Conservation (phyloP, 2,329 filamentous ascomycete genomes). For the Trichoderma polysporum region DNA sequence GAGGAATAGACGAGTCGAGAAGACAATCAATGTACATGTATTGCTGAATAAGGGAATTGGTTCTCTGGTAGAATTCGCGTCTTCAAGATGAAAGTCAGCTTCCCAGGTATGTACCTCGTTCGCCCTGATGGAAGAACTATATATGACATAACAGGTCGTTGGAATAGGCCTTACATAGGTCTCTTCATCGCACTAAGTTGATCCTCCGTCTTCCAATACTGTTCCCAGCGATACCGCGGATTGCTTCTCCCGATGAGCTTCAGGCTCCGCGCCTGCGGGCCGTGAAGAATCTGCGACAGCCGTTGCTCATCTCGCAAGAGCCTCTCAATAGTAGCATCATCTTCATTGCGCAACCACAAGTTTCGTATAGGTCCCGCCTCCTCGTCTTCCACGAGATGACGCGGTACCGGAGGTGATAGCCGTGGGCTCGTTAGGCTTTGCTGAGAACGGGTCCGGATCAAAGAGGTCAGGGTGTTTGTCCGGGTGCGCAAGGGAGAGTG, state of each 20-base stretch:
- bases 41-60: conserved; percentile 84
- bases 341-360: conserved; percentile 31
- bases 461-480: conserved; percentile 39
- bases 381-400: conserved; percentile 34
- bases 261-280: conserved; percentile 77
- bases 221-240: conserved; percentile 80
- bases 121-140: not conserved
- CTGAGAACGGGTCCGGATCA: conserved; percentile 42
- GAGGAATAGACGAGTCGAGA: conserved; percentile 87
- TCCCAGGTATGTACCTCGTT: not conserved
- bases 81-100: conserved; percentile 36
- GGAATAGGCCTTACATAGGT: conserved; percentile 52
- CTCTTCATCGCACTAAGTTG: conserved; percentile 71
- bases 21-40: conserved; percentile 92
- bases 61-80: conserved; percentile 83
- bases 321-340: conserved; percentile 47
- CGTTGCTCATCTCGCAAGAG: conserved; percentile 57
- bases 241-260: conserved; percentile 87
- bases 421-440: conserved; percentile 33
- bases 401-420: conserved; percentile 24
- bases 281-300: conserved; percentile 58
- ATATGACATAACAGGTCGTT: not conserved
- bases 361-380: conserved; percentile 28
- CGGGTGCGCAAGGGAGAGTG: conserved; percentile 37
- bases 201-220: conserved; percentile 80